Evolutionary conservation across 139 green algal species (phyloP).

Genomic region (Closterium sp.): DNA sequence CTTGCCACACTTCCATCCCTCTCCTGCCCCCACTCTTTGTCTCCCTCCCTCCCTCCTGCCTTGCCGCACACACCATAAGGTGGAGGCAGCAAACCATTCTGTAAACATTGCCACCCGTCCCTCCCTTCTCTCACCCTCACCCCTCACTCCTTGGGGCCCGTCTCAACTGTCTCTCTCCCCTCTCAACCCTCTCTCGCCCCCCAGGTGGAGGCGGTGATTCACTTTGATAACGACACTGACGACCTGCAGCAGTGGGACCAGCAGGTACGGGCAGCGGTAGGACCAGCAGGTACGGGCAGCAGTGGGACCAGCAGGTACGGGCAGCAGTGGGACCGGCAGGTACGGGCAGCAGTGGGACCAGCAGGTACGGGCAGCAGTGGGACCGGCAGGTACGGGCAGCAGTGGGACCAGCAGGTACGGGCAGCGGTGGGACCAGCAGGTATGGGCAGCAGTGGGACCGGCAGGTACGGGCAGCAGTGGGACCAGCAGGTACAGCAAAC

Average conservation of each 20-base stretch:
- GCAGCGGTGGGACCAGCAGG: no score
- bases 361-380: conserved; percentile 49
- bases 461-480: conserved; percentile 49
- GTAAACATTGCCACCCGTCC: neutral
- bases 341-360: conserved; percentile 52
- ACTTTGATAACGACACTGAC: conserved; percentile 48
- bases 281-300: conserved; percentile 49
- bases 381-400: conserved; percentile 48
- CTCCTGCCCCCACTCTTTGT: neutral
- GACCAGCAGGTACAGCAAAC: conserved; percentile 54
- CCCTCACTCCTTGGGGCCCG: neutral
- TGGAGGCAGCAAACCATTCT: neutral
- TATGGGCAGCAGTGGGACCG: conserved; percentile 51
- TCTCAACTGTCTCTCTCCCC: neutral
- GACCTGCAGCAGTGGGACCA: conserved; percentile 53
- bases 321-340: conserved; percentile 51
- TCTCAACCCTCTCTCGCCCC: neutral
- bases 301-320: conserved; percentile 55
- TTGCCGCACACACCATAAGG: no score
- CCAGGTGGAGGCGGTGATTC: conserved; percentile 51
- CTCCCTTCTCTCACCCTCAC: neutral
- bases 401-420: conserved; percentile 55
- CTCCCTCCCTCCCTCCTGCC: neutral
- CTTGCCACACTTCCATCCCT: no score
- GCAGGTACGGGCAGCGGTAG: conserved; percentile 48